Percentiles rank a stretch among this genome's conserved stretches.
Conservation (phyloP, 192 early-diverging fungal species). For the Coemansia sp. region DNA sequence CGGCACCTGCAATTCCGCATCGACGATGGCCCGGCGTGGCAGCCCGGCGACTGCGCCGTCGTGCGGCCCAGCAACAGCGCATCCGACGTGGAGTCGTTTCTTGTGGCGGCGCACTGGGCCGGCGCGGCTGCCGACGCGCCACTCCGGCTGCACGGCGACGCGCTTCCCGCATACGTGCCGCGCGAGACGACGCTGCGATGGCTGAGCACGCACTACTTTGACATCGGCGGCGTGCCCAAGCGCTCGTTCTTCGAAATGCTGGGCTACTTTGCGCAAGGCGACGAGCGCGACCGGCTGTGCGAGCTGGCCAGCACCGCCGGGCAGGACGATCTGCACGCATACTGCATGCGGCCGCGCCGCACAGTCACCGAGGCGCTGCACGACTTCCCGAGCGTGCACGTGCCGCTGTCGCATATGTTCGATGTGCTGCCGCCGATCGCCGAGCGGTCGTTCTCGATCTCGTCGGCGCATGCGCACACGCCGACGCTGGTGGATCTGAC, state of each 20-base stretch:
- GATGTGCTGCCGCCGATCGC: slow-evolving; percentile 84
- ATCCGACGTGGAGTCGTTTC: slow-evolving; percentile 69
- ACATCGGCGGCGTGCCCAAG: slow-evolving; percentile 83
- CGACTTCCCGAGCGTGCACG: slow-evolving; percentile 75
- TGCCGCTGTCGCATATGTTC: slow-evolving; percentile 78
- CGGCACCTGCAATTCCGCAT: slow-evolving; percentile 72
- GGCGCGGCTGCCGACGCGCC: slow-evolving; percentile 51
- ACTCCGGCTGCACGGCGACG: background rate
- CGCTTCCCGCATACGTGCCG: slow-evolving; percentile 14
- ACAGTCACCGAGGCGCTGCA: slow-evolving; percentile 82
- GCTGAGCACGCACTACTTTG: slow-evolving; percentile 76
- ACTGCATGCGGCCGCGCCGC: slow-evolving; percentile 78
- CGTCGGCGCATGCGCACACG: slow-evolving; percentile 59
- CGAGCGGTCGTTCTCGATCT: slow-evolving; percentile 85
- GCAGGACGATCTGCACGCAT: slow-evolving; percentile 86
- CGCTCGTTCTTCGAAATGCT: slow-evolving; percentile 92
- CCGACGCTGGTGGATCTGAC: slow-evolving; percentile 66
- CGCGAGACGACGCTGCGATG: slow-evolving; percentile 64
- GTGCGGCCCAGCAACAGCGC: slow-evolving; percentile 74
- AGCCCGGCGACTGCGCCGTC: slow-evolving; percentile 80
- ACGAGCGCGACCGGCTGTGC: slow-evolving; percentile 77
- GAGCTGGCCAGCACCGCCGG: slow-evolving; percentile 82
- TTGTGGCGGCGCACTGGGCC: slow-evolving; percentile 62
- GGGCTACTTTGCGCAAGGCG: slow-evolving; percentile 71
- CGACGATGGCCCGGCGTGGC: slow-evolving; percentile 21